Evolutionary conservation across 2,329 filamentous ascomycete genomes (phyloP), one percentile per base, ranked within the genome.

Genomic region (Fusarium albosuccineum): DNA sequence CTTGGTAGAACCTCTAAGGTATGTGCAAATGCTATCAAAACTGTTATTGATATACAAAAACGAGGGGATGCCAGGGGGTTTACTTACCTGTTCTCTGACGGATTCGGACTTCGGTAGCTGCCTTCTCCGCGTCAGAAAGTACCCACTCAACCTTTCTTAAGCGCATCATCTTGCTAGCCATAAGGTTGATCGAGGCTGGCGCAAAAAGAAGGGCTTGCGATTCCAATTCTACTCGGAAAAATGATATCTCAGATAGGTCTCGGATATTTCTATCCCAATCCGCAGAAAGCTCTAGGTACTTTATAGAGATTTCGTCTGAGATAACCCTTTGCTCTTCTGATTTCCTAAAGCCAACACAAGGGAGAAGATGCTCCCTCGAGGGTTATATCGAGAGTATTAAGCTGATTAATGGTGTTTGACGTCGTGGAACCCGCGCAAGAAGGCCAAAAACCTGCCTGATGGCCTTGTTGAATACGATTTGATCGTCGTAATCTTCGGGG

Each of bases 41-140:
- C 13, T 14, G 17, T 30, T 22, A 3, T 42, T 10, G 44, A 5
- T 10, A 30, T 37, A 5, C 8, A 26, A 6, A 49, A 49, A 13
- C 33, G 5, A 27, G 8, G 30, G 5, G 4, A 37, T 14, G 13
- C 16, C 9, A 27, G n/a, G 9, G 22, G 22, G 33, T 1, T 37
- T 6, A 57, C 62, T 50, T 40, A 60, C 62, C 44, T 2, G 48
- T 60, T 60, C 60, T 64, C 39, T 64, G 60, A 10, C 34, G 50
- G 9, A 45, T 39, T 1, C 56, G 27, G 10, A 41, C n/a, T 3
- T 36, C 14, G 0, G 11, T 16, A 14, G 63, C 9, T 6, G 49
- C 11, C 5, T 46, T 51, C 22, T 64, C 60, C 13, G 29, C 53
- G n/a, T 64, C 60, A 3, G n/a, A 45, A 9, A 64, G 40, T 22